Conservation (phyloP, 805 yeast species). For the Candida vaughaniae region DNA sequence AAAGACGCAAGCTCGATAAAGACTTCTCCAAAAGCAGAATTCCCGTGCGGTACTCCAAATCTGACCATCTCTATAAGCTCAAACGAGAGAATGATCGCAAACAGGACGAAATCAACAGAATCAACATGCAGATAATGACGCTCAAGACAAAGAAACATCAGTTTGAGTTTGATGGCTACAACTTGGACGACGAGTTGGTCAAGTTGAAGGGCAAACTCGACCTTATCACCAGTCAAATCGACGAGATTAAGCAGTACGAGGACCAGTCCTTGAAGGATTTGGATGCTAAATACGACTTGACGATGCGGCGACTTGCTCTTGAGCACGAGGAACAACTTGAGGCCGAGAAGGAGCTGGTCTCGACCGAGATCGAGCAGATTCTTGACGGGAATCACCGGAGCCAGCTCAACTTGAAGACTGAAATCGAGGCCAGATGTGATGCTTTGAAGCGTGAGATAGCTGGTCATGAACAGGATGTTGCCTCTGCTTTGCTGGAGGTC, state of each 20-base stretch:
- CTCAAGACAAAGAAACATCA: constrained; percentile 37
- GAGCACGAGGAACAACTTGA: constrained; percentile 21
- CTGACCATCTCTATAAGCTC: constrained; percentile 13
- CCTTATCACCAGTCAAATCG: constrained; percentile 32
- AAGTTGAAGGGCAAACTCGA: constrained; percentile 38
- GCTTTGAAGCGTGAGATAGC: constrained; percentile 14
- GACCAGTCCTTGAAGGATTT: constrained; percentile 21
- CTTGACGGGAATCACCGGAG: constrained; percentile 32
- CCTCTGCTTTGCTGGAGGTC: constrained; percentile 4
- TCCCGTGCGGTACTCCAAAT: constrained; percentile 15
- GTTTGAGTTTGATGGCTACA: constrained; percentile 35
- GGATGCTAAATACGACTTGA: constrained; percentile 22
- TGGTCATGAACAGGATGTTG: not conserved
- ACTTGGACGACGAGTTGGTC: constrained; percentile 31
- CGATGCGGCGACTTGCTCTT: constrained; percentile 19
- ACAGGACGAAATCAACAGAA: constrained; percentile 17
- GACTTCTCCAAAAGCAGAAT: constrained; percentile 6
- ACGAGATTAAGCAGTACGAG: constrained; percentile 25
- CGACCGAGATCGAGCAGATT: constrained; percentile 36
- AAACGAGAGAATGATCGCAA: constrained; percentile 13
- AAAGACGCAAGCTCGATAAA: constrained; percentile 4
- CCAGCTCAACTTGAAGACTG: constrained; percentile 26
- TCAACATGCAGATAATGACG: constrained; percentile 22
- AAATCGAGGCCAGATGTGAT: constrained; percentile 14
- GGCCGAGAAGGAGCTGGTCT: constrained; percentile 25